Evolutionary conservation across 768 basidiomycete species (phyloP).

Genomic region (Amyloporia xantha): DNA sequence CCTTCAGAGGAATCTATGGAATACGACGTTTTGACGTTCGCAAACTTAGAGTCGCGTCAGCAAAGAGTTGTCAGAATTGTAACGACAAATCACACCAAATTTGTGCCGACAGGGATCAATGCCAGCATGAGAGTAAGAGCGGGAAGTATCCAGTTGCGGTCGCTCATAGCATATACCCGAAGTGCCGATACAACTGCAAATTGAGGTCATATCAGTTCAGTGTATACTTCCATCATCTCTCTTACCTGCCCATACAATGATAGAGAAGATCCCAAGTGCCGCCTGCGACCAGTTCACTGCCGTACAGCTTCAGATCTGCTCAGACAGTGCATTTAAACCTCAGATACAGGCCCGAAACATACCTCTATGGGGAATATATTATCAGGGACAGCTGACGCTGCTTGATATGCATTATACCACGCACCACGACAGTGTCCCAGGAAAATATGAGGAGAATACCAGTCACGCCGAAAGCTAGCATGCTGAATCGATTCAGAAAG

Average conservation of each 20-base stretch:
- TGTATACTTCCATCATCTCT: too few species aligned
- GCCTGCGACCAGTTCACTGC: neutral
- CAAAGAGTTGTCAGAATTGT: too few species aligned
- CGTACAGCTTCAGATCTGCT: neutral
- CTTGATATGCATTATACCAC: neutral
- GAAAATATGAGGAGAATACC: neutral
- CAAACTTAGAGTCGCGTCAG: too few species aligned
- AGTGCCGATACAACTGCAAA: constrained; percentile 1
- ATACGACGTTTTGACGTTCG: neutral
- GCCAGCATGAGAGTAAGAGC: neutral
- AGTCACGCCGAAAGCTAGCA: neutral
- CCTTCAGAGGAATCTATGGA: too few species aligned
- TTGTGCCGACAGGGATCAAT: neutral
- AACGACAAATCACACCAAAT: too few species aligned
- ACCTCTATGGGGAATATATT: too few species aligned
- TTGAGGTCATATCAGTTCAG: too few species aligned
- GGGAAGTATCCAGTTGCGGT: neutral
- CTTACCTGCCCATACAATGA: neutral
- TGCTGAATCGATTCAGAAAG: neutral
- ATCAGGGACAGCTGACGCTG: too few species aligned
- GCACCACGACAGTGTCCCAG: neutral
- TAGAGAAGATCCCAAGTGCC: neutral
- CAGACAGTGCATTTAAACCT: too few species aligned
- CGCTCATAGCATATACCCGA: constrained; percentile 1
- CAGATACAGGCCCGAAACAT: too few species aligned